Percentiles rank a stretch among this genome's conserved stretches.
Evolutionary conservation across 75 land plant genomes (phyloP).

Genomic region (Pinus tabuliformis): DNA sequence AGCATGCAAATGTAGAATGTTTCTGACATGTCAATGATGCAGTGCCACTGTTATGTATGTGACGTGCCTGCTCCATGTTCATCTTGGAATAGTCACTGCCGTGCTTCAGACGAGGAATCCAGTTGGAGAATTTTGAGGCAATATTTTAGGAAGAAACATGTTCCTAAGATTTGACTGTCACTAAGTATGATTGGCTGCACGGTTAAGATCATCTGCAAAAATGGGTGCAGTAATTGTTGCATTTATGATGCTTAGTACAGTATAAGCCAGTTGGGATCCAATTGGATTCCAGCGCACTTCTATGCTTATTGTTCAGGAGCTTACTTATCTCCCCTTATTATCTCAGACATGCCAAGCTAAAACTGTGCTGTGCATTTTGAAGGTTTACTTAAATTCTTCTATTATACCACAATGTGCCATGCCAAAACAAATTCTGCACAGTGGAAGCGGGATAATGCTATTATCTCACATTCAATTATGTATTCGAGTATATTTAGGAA

Average conservation of each 20-base stretch:
- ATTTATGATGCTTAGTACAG: background rate
- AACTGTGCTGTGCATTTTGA: background rate
- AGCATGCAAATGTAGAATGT: background rate
- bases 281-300: background rate
- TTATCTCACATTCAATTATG: background rate
- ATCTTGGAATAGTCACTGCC: conserved; percentile 76
- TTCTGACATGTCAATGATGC: conserved; percentile 18
- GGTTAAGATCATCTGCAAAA: background rate
- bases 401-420: background rate
- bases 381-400: background rate
- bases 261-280: background rate
- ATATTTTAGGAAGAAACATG: background rate
- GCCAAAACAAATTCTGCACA: no score
- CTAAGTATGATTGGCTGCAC: background rate
- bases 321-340: background rate
- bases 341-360: background rate
- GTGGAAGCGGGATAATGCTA: no score
- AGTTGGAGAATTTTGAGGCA: conserved; percentile 47
- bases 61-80: conserved; percentile 75
- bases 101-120: conserved; percentile 68
- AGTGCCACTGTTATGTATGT: conserved; percentile 94
- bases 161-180: background rate
- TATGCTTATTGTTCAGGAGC: background rate
- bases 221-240: background rate
- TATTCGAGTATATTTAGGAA: background rate